A percentile compares a stretch with the other conserved stretches of the same genome.
Evolutionary conservation across 495 filamentous ascomycete genomes (phyloP).

Genomic region (Parathielavia appendiculata): DNA sequence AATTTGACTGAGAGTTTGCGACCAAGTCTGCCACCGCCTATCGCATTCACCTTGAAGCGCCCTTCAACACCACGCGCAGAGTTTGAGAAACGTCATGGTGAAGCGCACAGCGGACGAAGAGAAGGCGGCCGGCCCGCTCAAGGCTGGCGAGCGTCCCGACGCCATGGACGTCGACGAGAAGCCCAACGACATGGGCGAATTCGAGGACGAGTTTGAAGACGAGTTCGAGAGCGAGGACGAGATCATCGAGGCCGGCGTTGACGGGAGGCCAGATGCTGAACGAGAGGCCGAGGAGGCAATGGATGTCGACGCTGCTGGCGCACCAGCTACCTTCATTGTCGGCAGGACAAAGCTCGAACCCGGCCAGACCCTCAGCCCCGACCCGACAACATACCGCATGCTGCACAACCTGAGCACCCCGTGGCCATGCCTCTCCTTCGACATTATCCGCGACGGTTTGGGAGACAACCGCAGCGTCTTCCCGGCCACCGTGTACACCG

Average conservation of each 20-base stretch:
- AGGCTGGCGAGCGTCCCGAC: slow-evolving; percentile 62
- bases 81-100: slow-evolving; percentile 45
- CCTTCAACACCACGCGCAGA: not conserved
- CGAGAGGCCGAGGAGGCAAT: slow-evolving; percentile 84
- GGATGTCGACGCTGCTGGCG: slow-evolving; percentile 69
- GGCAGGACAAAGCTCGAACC: slow-evolving; percentile 79
- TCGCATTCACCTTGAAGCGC: not conserved
- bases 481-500: slow-evolving; percentile 89
- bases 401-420: slow-evolving; percentile 85
- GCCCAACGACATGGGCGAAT: slow-evolving; percentile 69
- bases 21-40: slow-evolving; percentile 2
- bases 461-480: slow-evolving; percentile 86
- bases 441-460: slow-evolving; percentile 81
- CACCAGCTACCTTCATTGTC: slow-evolving; percentile 75
- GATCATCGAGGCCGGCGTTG: slow-evolving; percentile 88
- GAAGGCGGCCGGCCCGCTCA: slow-evolving; percentile 55
- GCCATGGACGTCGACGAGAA: slow-evolving; percentile 51
- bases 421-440: slow-evolving; percentile 96
- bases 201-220: slow-evolving; percentile 94
- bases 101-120: slow-evolving; percentile 60
- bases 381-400: slow-evolving; percentile 91
- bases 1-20: slow-evolving; percentile 18
- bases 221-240: slow-evolving; percentile 97
- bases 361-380: slow-evolving; percentile 84
- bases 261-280: slow-evolving; percentile 88